These are phyloP conservation scores for Penicillium bovifimosum DNA, from an alignment of 495 filamentous ascomycete genomes.

Conservation along the genomic window DNA sequence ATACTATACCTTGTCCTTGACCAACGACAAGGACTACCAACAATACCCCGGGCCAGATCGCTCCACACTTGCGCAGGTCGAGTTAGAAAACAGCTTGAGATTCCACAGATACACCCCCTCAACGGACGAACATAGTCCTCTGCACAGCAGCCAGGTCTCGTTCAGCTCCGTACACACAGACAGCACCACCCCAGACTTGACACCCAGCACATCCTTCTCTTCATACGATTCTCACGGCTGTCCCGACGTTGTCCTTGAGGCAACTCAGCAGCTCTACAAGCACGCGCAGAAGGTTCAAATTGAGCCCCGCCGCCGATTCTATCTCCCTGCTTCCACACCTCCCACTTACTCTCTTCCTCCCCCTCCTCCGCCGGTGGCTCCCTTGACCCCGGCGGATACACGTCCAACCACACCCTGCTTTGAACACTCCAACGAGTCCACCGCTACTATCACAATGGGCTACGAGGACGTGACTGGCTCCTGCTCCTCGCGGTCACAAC, in stretches of 20 bases:
- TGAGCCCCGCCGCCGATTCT: constrained; percentile 20
- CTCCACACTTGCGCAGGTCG: constrained; percentile 34
- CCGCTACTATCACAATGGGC: constrained; percentile 36
- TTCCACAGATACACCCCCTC: constrained; percentile 28
- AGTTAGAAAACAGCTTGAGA: constrained; percentile 32
- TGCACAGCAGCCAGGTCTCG: constrained; percentile 32
- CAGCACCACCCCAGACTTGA: constrained; percentile 35
- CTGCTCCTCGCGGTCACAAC: constrained; percentile 25
- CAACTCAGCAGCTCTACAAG: constrained; percentile 29
- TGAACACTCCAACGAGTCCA: constrained; percentile 20
- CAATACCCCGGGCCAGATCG: constrained; percentile 23
- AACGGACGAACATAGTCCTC: constrained; percentile 18
- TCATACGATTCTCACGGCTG: constrained; percentile 32
- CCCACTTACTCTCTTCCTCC: constrained; percentile 32
- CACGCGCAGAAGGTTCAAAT: constrained; percentile 19
- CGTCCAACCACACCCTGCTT: constrained; percentile 20
- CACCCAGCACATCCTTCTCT: constrained; percentile 44
- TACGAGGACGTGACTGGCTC: constrained; percentile 23
- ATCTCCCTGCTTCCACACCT: constrained; percentile 31
- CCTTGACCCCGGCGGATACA: constrained; percentile 11
- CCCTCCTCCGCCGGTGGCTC: constrained; percentile 23
- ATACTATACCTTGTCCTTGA: constrained; percentile 35
- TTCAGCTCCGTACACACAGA: constrained; percentile 37
- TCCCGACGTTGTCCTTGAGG: constrained; percentile 27
- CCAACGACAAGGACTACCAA: constrained; percentile 17